Evolutionary conservation across 305 asterid species (phyloP).

Genomic region (Rubia tinctorum): DNA sequence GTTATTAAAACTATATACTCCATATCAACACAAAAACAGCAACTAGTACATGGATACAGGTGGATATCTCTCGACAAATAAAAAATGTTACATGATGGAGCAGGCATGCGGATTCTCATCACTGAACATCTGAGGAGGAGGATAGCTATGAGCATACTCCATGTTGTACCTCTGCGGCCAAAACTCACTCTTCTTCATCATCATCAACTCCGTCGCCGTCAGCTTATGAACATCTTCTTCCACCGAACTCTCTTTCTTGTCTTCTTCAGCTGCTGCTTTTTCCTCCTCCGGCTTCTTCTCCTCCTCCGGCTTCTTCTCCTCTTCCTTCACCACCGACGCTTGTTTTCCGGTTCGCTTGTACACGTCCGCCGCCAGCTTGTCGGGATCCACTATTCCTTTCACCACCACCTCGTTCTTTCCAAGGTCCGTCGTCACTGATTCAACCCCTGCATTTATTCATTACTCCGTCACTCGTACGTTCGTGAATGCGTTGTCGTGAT

Average conservation of each 20-base stretch:
- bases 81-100: conserved; percentile 57
- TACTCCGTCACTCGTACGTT: too few species aligned
- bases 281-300: too few species aligned
- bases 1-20: too few species aligned
- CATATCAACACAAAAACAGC: too few species aligned
- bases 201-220: neutral
- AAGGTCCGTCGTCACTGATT: conserved; percentile 59
- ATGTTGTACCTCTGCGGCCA: conserved; percentile 53
- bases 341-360: conserved; percentile 77
- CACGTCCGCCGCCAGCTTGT: conserved; percentile 63
- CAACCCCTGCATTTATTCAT: conserved; percentile 54
- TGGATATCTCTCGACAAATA: too few species aligned
- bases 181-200: conserved; percentile 22
- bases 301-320: conserved; percentile 42
- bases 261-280: too few species aligned
- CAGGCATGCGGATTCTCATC: conserved; percentile 93
- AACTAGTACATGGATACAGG: too few species aligned
- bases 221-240: neutral
- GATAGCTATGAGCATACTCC: conserved; percentile 44
- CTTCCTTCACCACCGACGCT: conserved; percentile 59
- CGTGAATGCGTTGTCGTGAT: too few species aligned
- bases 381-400: conserved; percentile 71
- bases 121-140: conserved; percentile 72
- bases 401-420: conserved; percentile 55
- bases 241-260: neutral